phyloP scores from a whole-genome alignment of 2,329 filamentous ascomycete genomes.

The Teratosphaeria destructans region DNA sequence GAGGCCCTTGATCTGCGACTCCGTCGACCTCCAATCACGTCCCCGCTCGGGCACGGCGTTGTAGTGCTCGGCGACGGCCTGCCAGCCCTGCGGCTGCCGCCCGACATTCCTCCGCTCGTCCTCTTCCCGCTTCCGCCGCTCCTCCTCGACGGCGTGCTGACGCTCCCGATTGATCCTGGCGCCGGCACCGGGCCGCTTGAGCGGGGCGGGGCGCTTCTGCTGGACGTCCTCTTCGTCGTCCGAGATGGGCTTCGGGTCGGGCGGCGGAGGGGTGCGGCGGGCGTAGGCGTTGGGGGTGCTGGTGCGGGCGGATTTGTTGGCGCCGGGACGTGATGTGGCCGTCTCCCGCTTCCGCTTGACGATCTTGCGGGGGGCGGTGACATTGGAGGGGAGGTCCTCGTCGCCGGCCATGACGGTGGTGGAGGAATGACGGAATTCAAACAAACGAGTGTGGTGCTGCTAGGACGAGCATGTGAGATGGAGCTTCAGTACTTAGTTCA shows the following conservation, averaged over 20 bases:
- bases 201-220: slow-evolving; percentile 18
- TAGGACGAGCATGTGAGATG: background rate
- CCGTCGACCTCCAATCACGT: slow-evolving; percentile 86
- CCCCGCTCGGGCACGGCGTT: slow-evolving; percentile 91
- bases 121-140: slow-evolving; percentile 27
- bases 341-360: slow-evolving; percentile 24
- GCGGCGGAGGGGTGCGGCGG: slow-evolving; percentile 20
- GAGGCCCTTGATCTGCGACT: slow-evolving; percentile 89
- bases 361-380: slow-evolving; percentile 7
- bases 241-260: slow-evolving; percentile 8
- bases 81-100: slow-evolving; percentile 25
- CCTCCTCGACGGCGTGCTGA: slow-evolving; percentile 51
- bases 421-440: background rate
- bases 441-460: background rate
- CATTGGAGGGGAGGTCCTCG: slow-evolving; percentile 9
- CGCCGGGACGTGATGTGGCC: slow-evolving; percentile 14
- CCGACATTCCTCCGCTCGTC: slow-evolving; percentile 37
- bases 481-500: background rate
- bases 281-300: slow-evolving; percentile 24
- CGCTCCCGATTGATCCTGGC: slow-evolving; percentile 56
- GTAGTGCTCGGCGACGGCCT: slow-evolving; percentile 88
- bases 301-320: slow-evolving; percentile 14
- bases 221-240: slow-evolving; percentile 6
- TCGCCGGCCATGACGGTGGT: background rate
- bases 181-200: slow-evolving; percentile 28